Evolutionary conservation across 805 yeast genomes (phyloP), one percentile per base, ranked within the genome.

Genomic region (Metschnikowia drakensbergensis): DNA sequence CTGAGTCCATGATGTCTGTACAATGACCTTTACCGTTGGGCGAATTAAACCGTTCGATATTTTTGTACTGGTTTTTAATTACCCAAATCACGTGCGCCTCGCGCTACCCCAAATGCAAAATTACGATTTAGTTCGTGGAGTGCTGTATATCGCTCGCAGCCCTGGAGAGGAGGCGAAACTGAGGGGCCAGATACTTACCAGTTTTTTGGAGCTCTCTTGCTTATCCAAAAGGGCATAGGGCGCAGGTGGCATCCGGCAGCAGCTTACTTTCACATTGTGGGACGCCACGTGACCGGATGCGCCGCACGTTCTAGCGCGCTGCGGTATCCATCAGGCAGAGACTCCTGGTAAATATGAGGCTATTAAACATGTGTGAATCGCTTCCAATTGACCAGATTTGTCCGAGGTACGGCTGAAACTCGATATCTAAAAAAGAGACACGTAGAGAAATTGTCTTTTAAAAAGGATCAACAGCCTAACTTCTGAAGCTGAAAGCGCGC

Each of bases 1-100:
- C 56, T 25, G 55, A 45, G 37, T 48, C 44, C 44, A 37, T 44
- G 29, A 28, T 34, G 30, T 35, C 26, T 34, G 42, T 42, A 30
- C 17, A 26, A 22, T 22, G 23, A 42, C 13, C 10, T 42, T 26
- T 34, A 8, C 23, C 36, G 43, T 17, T 40, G 30, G 36, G 36
- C 36, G 35, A 40, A 31, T 37, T 32, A 37, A 40, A 31, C 30
- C n/a, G 29, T 13, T 22, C 17, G 35, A n/a, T 28, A 27, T 34
- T 43, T 34, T 43, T 34, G 42, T 43, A 35, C 42, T 43, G 46
- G 36, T 8, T 35, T 43, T 36, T 42, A 33, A 42, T 42, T 42
- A 42, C 38, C 30, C 23, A n/a, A 27, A 34, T 42, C 45, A 42
- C 45, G 45, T 42, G 45, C n/a, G 26, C 22, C 43, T 40, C 43